Evolutionary conservation across 176 grass and related monocot genomes (phyloP).

Genomic region (Panicum miliaceum): DNA sequence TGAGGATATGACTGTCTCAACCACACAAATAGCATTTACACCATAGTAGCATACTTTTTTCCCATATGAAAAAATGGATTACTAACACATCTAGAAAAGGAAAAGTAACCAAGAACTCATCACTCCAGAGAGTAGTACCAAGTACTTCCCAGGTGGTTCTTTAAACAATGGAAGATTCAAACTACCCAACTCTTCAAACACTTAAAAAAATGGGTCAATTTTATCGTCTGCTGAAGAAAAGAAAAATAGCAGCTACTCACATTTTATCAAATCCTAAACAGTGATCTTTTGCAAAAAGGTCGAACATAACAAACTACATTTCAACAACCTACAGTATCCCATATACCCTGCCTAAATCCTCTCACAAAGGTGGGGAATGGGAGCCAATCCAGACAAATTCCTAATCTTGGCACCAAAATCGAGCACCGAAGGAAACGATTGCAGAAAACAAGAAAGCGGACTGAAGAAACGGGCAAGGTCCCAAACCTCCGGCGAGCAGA

Average conservation of each 20-base stretch:
- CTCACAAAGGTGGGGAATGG: not conserved
- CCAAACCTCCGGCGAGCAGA: slow-evolving; percentile 43
- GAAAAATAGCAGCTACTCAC: not conserved
- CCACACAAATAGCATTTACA: slow-evolving; percentile 17
- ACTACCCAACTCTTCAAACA: slow-evolving; percentile 16
- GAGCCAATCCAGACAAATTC: not conserved
- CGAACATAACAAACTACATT: slow-evolving; percentile 34
- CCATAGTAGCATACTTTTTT: not conserved
- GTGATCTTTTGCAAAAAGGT: not conserved
- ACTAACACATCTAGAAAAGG: not conserved
- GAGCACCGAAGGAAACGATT: not conserved
- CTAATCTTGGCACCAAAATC: slow-evolving; percentile 22
- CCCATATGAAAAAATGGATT: not conserved
- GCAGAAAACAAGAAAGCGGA: not conserved
- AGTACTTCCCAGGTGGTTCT: slow-evolving; percentile 1
- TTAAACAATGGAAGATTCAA: slow-evolving; percentile 21
- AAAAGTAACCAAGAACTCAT: not conserved
- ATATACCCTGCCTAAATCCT: not conserved
- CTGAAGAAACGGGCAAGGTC: slow-evolving; percentile 26
- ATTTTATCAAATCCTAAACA: not conserved
- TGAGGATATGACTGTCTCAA: slow-evolving; percentile 10
- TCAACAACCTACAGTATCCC: not conserved
- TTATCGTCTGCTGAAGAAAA: not conserved
- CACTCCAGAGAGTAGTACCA: slow-evolving; percentile 6
- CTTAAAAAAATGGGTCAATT: not conserved